Conservation (phyloP, 345 rosid species). For the Nephelium lappaceum region DNA sequence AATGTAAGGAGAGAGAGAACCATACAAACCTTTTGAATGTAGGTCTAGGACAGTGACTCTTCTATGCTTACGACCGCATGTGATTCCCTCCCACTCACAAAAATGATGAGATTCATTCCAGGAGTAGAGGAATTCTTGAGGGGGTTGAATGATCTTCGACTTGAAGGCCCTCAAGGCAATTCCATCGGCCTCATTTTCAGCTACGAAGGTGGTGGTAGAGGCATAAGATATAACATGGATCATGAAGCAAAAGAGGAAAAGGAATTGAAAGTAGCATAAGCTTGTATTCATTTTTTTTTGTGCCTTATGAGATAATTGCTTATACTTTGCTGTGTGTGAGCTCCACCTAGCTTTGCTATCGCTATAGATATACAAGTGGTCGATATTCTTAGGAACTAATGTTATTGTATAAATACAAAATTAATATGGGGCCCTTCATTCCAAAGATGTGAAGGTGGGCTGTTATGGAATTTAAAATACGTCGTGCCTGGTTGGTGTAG, state of each 20-base stretch:
- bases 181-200: constrained; percentile 1
- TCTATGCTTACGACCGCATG: constrained; percentile 24
- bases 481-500: no score
- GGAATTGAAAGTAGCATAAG: no score
- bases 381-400: not conserved
- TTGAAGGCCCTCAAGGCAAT: constrained; percentile 14
- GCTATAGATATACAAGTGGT: not conserved
- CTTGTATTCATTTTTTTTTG: not conserved
- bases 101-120: constrained; percentile 32
- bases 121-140: constrained; percentile 15
- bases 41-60: constrained; percentile 29
- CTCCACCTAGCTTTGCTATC: not conserved
- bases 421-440: no score
- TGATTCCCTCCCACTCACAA: constrained; percentile 34
- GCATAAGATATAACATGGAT: not conserved
- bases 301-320: no score
- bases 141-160: not conserved
- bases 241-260: not conserved
- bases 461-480: no score
- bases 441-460: no score
- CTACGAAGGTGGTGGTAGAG: not conserved
- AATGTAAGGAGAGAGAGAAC: constrained; percentile 21
- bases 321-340: not conserved
- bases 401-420: no score
- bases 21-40: constrained; percentile 10